A percentile compares a stretch with the other conserved stretches of the same genome.
phyloP scores from a whole-genome alignment of 139 green algal genomes.

The Ettlia oleoabundans region DNA sequence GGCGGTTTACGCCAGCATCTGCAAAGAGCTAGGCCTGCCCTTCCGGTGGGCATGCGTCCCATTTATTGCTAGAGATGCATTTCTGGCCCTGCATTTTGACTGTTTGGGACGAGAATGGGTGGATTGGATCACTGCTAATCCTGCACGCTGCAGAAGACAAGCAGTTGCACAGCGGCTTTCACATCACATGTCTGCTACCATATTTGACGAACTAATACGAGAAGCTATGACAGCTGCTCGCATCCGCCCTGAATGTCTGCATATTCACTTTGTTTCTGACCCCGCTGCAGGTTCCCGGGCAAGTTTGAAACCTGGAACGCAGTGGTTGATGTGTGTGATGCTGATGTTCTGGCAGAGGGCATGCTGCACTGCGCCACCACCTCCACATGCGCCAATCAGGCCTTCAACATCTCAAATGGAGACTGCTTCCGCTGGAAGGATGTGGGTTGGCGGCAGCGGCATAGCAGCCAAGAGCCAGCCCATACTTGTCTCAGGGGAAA shows the following conservation, averaged over 20 bases:
- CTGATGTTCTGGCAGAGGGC: slow-evolving; percentile 42
- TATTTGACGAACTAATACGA: no score
- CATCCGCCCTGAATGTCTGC: no score
- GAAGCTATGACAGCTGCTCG: no score
- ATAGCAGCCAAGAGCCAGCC: no score
- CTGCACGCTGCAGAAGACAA: no score
- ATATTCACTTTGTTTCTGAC: no score
- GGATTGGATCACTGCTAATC: no score
- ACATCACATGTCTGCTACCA: no score
- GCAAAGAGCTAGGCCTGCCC: slow-evolving; percentile 37
- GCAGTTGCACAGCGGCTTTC: not conserved
- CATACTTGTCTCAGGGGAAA: no score
- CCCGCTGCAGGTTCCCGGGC: slow-evolving; percentile 33
- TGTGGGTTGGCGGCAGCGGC: not conserved
- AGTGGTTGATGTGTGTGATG: slow-evolving; percentile 43
- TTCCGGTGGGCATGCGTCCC: not conserved
- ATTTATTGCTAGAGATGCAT: not conserved
- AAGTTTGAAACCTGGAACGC: slow-evolving; percentile 9
- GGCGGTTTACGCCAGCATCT: slow-evolving; percentile 28
- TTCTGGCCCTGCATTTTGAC: no score
- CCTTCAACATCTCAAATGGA: slow-evolving; percentile 59
- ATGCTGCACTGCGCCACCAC: slow-evolving; percentile 43
- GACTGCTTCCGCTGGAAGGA: slow-evolving; percentile 42
- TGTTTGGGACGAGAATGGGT: no score
- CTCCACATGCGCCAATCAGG: slow-evolving; percentile 42